Evolutionary conservation across 139 green algal species (phyloP), one percentile per base, ranked within the genome.

Genomic region (Desmodesmus armatus): DNA sequence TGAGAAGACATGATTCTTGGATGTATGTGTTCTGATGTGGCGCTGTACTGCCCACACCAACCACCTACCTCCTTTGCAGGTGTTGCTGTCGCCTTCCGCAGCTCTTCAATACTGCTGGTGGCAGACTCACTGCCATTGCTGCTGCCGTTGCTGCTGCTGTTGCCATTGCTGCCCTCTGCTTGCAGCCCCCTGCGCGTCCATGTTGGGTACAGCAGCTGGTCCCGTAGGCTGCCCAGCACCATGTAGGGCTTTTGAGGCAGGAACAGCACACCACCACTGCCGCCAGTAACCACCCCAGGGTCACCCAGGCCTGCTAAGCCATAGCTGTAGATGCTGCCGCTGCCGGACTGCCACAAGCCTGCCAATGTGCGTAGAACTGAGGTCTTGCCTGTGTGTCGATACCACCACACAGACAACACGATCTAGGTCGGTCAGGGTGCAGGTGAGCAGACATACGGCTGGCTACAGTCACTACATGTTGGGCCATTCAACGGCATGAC

Each of bases 231-330:
- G 71, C 97, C 97, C 65, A 99, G 92, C 55, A 99, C 96, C 90
- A 99, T 95, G 90, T 99, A 99, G 0, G 97, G 97, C 72, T 93
- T 91, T 90, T 99, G 97, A 7, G 97, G 97, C 78, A 99, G 86
- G 88, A 99, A 95, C 88, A 94, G 90, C 29, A 94, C 84, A 27
- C 84, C 33, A 19, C 83, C 84, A 23, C 75, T 63, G 62, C 84
- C 62, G 7, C 40, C 53, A 43, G 5, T 33, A 31, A 17, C 33
- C 31, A 31, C 78, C 43, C 88, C 87, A 0, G 60, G 40, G n/a
- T 83, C 58, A 27, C 89, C 89, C 47, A 92, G 37, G 3, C 85
- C 88, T 7, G 65, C 81, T 66, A 90, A 47, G 29, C 88, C 88
- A 44, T 87, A 90, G 35, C 86, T 78, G 31, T 79, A 77, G 47